Evolutionary conservation across 2,329 filamentous ascomycete species (phyloP), one percentile per base, ranked within the genome.

Genomic region (Alternaria longipes): DNA sequence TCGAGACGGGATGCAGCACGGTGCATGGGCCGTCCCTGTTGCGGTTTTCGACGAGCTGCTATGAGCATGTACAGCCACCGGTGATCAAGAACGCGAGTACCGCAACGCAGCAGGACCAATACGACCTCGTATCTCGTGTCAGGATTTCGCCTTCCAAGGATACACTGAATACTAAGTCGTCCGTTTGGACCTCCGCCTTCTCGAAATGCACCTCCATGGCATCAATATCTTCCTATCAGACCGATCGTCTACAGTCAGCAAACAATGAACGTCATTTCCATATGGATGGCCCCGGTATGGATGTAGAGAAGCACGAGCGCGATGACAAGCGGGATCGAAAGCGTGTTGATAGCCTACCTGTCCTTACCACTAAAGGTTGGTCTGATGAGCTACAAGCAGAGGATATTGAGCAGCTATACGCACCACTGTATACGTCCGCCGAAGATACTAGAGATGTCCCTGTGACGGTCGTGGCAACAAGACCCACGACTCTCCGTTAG

Each of bases 141-240:
- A 18, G 26, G 12, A 44, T 40, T 24, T 30, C 26, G 18, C 9
- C 38, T 7, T 54, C 38, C 5, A 54, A 44, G 5, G 51, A 44
- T 14, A 54, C 51, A 20, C 6, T 54, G 51, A 54, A 44, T 12
- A 38, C 30, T 2, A 54, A 34, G 2, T 32, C 38, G 8, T 54
- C 51, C 5, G 8, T 44, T 12, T 18, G 4, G 5, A 22, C 16
- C 12, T 62, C 56, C 2, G 20, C 59, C 11, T 63, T 60, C 16
- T 59, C 59, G 3, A 28, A 34, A 9, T 14, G n/a, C 9, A 46
- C 50, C 16, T 64, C 51, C 2, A 11, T 34, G 3, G 50, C 57
- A 0, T 54, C 62, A 1, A 65, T 55, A 20, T 60, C 59, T 3
- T 62, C 63, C 11, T 45, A 56, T 24, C 53, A 53, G 36, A 63